A percentile compares a stretch with the other conserved stretches of the same genome.
Evolutionary conservation across 164 flowering plant genomes (phyloP).

Genomic region (Macadamia tetraphylla): DNA sequence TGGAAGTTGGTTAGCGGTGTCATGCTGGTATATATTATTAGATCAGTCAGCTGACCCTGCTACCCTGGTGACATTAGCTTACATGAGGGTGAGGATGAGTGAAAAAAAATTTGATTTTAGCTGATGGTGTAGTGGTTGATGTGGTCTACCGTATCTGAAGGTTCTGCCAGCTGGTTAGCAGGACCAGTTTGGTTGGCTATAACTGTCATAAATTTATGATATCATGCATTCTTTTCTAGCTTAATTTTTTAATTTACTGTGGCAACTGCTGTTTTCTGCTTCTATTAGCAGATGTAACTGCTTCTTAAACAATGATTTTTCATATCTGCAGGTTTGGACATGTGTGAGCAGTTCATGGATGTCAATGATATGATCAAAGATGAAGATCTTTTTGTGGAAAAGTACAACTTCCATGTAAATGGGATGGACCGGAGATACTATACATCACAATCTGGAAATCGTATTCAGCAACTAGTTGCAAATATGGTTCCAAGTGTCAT

Average conservation of each 20-base stretch:
- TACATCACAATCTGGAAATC: conserved; percentile 38
- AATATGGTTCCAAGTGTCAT: conserved; percentile 59
- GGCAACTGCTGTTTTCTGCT: not conserved
- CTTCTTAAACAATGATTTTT: conserved; percentile 6
- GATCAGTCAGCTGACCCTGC: too few relatives aligned
- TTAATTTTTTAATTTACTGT: not conserved
- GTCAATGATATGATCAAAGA: conserved; percentile 91
- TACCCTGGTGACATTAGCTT: too few relatives aligned
- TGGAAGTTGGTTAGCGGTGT: too few relatives aligned
- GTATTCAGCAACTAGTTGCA: conserved; percentile 57
- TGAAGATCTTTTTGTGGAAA: conserved; percentile 79
- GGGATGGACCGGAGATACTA: conserved; percentile 42
- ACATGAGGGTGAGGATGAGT: too few relatives aligned
- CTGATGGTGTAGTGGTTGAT: too few relatives aligned
- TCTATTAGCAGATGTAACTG: not conserved
- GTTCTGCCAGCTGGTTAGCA: too few relatives aligned
- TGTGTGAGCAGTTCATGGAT: conserved; percentile 98
- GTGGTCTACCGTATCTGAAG: too few relatives aligned
- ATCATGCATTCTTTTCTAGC: too few relatives aligned
- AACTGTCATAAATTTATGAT: too few relatives aligned
- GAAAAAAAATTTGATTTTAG: too few relatives aligned
- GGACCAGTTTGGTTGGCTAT: too few relatives aligned
- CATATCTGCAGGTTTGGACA: conserved; percentile 65
- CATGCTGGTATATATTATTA: too few relatives aligned
- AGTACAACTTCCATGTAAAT: conserved; percentile 42